Evolutionary conservation across 306 rosid genomes (phyloP).

Genomic region (Mimosa bimucronata): DNA sequence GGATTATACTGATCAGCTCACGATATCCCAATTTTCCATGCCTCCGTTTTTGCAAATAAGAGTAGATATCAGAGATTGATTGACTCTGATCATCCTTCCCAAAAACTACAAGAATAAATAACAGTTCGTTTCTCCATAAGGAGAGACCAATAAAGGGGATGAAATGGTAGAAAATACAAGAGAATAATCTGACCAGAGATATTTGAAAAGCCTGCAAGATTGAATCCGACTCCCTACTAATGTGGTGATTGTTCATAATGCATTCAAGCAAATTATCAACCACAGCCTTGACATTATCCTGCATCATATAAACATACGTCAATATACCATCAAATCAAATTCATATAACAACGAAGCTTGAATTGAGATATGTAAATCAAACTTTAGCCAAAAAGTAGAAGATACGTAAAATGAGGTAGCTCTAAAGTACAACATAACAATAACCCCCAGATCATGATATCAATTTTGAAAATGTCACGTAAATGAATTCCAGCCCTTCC

Average conservation of each 20-base stretch:
- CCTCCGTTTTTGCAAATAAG: not conserved
- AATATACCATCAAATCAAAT: constrained; percentile 1
- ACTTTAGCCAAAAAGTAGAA: not conserved
- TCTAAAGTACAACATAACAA: not conserved
- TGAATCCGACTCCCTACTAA: not conserved
- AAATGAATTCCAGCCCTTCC: not conserved
- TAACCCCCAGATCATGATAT: not conserved
- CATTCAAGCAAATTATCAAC: not conserved
- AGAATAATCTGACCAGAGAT: constrained; percentile 3
- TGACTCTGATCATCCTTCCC: not conserved
- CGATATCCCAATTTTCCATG: not conserved
- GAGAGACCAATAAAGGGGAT: not conserved
- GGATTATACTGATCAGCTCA: not conserved
- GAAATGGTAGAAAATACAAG: not conserved
- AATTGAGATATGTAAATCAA: not conserved
- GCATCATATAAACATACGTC: not conserved
- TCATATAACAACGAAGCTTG: not conserved
- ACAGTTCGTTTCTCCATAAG: not conserved
- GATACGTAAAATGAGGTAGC: not conserved
- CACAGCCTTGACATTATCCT: constrained; percentile 2
- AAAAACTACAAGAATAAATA: not conserved
- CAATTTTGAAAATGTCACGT: not conserved
- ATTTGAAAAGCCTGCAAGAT: constrained; percentile 4
- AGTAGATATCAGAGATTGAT: not conserved
- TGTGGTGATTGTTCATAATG: not conserved